These are phyloP conservation scores for Pythium monospermum DNA, from an alignment of 352 stramenopile genomes.

Conservation along the genomic window DNA sequence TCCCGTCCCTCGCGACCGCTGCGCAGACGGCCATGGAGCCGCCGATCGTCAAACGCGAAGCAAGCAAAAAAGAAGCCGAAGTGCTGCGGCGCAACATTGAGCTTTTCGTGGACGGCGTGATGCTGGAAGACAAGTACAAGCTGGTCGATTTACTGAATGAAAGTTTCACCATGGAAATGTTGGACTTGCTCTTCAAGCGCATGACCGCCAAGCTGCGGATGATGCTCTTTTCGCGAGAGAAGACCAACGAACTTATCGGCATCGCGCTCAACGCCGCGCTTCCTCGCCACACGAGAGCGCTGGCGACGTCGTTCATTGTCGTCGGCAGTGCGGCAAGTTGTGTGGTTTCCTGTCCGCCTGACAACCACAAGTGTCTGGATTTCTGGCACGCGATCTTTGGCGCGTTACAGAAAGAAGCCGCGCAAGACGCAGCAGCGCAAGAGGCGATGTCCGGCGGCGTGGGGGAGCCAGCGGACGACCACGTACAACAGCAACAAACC, in stretches of 20 bases:
- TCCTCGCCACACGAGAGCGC: slow-evolving; percentile 55
- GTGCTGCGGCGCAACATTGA: slow-evolving; percentile 67
- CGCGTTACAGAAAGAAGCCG: slow-evolving; percentile 52
- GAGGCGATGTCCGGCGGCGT: slow-evolving; percentile 31
- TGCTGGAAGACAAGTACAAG: slow-evolving; percentile 53
- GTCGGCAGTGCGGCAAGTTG: slow-evolving; percentile 55
- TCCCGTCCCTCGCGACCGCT: slow-evolving; percentile 6
- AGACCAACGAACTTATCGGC: slow-evolving; percentile 69
- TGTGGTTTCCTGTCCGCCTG: slow-evolving; percentile 37
- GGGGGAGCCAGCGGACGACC: neutral
- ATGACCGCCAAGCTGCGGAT: slow-evolving; percentile 74
- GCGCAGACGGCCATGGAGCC: slow-evolving; percentile 16
- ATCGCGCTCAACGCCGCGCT: slow-evolving; percentile 51
- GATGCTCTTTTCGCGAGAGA: slow-evolving; percentile 66
- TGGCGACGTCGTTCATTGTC: slow-evolving; percentile 77
- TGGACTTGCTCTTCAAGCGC: slow-evolving; percentile 82
- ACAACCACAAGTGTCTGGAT: slow-evolving; percentile 47
- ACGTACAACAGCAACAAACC: neutral
- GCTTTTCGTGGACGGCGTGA: slow-evolving; percentile 79
- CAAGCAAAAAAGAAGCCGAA: slow-evolving; percentile 49
- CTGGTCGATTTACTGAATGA: slow-evolving; percentile 72
- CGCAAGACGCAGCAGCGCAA: slow-evolving; percentile 9
- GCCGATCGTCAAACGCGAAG: slow-evolving; percentile 23
- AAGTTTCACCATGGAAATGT: slow-evolving; percentile 78
- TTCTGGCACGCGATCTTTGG: slow-evolving; percentile 76